Percentiles rank a stretch among this genome's conserved stretches.
Evolutionary conservation across 768 basidiomycete species (phyloP).

Genomic region (Mycena chlorophos): DNA sequence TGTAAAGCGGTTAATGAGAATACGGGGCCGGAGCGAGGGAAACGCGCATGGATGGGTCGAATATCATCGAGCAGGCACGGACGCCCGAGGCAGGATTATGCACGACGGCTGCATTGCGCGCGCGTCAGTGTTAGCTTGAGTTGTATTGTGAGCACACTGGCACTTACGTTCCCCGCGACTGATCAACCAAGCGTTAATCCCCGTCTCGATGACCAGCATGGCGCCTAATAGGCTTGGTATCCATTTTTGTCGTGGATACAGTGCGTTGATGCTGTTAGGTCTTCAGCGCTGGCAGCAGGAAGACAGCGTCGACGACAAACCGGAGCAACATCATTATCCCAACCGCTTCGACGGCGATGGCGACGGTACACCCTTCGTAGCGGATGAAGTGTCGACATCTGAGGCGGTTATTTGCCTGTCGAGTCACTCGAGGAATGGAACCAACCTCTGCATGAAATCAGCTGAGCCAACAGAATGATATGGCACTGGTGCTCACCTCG

Average conservation of each 20-base stretch:
- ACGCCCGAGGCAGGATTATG: slow-evolving; percentile 16
- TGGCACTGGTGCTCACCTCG: too few species aligned
- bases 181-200: slow-evolving; percentile 35
- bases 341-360: slow-evolving; percentile 39
- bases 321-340: slow-evolving; percentile 37
- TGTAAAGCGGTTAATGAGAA: slow-evolving; percentile 4
- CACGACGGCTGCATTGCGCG: slow-evolving; percentile 5
- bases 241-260: slow-evolving; percentile 26
- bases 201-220: slow-evolving; percentile 29
- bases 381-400: slow-evolving; percentile 33
- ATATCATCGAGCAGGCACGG: slow-evolving; percentile 40
- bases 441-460: background rate
- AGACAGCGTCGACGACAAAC: too few species aligned
- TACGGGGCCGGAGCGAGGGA: background rate
- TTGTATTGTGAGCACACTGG: background rate
- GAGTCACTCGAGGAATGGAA: too few species aligned
- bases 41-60: slow-evolving; percentile 25
- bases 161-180: slow-evolving; percentile 32
- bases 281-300: background rate
- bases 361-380: slow-evolving; percentile 41
- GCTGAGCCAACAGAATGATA: background rate
- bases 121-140: background rate
- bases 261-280: slow-evolving; percentile 29
- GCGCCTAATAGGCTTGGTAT: slow-evolving; percentile 25
- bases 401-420: too few species aligned